Percentiles rank a stretch among this genome's conserved stretches.
phyloP scores from a whole-genome alignment of 2,329 filamentous ascomycete species.

The Claviceps sp. region DNA sequence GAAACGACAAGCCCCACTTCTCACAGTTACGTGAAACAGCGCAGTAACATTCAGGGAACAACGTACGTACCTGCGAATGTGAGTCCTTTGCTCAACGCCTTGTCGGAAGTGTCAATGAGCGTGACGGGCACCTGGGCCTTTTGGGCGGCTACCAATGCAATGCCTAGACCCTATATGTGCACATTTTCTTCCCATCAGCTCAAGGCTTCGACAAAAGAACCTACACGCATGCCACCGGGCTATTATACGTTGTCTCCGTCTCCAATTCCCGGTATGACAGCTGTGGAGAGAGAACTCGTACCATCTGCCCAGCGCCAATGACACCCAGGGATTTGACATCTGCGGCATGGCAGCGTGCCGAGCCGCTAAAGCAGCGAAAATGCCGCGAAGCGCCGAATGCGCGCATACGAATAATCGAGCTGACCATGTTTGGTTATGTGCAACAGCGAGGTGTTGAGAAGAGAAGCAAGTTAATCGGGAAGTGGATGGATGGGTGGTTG shows the following conservation, averaged over 20 bases:
- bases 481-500: constrained; percentile 6
- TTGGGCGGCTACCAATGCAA: constrained; percentile 84
- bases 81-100: constrained; percentile 76
- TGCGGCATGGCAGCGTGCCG: constrained; percentile 43
- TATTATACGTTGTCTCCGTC: not conserved
- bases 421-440: constrained; percentile 23
- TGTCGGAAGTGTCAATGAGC: constrained; percentile 71
- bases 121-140: constrained; percentile 74
- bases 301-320: constrained; percentile 92
- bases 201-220: not conserved
- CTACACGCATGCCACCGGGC: not conserved
- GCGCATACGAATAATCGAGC: constrained; percentile 24
- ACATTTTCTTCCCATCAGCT: not conserved
- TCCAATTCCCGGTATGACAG: constrained; percentile 2
- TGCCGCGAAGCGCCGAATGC: constrained; percentile 24
- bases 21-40: not conserved
- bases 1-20: not conserved
- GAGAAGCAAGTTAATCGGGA: not conserved
- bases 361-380: constrained; percentile 55
- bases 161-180: constrained; percentile 64
- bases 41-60: not conserved
- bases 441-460: not conserved
- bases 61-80: constrained; percentile 60
- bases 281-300: constrained; percentile 26
- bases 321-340: constrained; percentile 84